A percentile compares a stretch with the other conserved stretches of the same genome.
These are phyloP conservation scores for Colletotrichum eleusines DNA, from an alignment of 2,329 filamentous ascomycete genomes.

Conservation along the genomic window DNA sequence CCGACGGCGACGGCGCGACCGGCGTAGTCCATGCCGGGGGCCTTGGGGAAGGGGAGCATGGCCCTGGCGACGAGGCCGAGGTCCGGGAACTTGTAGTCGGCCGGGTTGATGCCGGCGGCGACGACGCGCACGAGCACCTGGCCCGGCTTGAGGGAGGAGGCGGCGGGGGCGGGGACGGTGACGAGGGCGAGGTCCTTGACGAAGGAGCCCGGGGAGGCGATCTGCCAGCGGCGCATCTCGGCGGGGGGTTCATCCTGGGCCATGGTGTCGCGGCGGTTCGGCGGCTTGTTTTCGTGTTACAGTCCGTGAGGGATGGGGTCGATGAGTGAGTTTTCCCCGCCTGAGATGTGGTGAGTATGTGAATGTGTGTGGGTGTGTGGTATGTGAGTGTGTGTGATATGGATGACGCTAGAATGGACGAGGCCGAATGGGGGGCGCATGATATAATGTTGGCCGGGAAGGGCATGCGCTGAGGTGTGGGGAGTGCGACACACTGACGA, in stretches of 20 bases:
- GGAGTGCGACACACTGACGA: slow-evolving; percentile 10
- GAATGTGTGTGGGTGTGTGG: too few species aligned
- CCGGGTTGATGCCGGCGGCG: slow-evolving; percentile 60
- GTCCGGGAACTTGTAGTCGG: slow-evolving; percentile 63
- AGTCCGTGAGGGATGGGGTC: background rate
- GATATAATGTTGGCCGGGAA: slow-evolving; percentile 22
- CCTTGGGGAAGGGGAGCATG: slow-evolving; percentile 55
- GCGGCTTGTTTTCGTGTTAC: too few species aligned
- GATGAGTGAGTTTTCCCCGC: background rate
- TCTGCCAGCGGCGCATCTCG: slow-evolving; percentile 44
- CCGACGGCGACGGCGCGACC: slow-evolving; percentile 58
- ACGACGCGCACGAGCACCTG: slow-evolving; percentile 59
- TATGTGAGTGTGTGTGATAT: background rate
- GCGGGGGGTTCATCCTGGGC: slow-evolving; percentile 10
- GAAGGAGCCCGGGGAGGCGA: slow-evolving; percentile 45
- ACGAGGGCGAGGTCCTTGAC: slow-evolving; percentile 50
- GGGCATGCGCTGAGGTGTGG: slow-evolving; percentile 13
- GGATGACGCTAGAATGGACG: background rate
- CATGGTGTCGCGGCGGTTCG: background rate
- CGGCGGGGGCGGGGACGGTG: slow-evolving; percentile 45
- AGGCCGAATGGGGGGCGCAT: background rate
- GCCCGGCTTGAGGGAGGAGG: slow-evolving; percentile 45
- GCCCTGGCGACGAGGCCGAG: slow-evolving; percentile 53
- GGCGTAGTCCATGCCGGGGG: slow-evolving; percentile 63
- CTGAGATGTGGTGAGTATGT: background rate